Conservation (phyloP, 768 basidiomycete species). For the Trametes meyenii region DNA sequence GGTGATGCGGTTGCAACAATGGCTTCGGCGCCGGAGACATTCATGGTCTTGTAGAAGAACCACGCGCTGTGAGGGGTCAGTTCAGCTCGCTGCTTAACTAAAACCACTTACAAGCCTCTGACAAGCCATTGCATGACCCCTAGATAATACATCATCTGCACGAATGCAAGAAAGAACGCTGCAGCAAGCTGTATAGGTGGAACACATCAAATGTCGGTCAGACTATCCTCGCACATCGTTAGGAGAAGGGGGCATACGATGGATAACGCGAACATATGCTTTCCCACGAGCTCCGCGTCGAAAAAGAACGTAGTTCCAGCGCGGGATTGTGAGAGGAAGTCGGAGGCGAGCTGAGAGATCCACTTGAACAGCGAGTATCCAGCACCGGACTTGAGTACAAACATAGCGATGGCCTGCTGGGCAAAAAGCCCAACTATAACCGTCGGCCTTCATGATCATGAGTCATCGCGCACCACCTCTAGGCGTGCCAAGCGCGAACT, state of each 20-base stretch:
- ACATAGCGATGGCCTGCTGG: slow-evolving; percentile 85
- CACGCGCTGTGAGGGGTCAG: slow-evolving; percentile 58
- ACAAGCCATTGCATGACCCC: slow-evolving; percentile 96
- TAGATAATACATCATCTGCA: slow-evolving; percentile 89
- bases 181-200: slow-evolving; percentile 53
- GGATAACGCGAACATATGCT: slow-evolving; percentile 87
- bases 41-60: slow-evolving; percentile 92
- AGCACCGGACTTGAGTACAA: slow-evolving; percentile 83
- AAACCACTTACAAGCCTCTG: slow-evolving; percentile 65
- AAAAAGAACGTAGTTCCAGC: slow-evolving; percentile 86
- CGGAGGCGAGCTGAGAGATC: slow-evolving; percentile 78
- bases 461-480: background rate
- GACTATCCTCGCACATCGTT: background rate
- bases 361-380: slow-evolving; percentile 88
- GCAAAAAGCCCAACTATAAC: slow-evolving; percentile 86
- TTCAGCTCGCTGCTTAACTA: background rate
- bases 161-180: slow-evolving; percentile 92
- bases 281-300: slow-evolving; percentile 59
- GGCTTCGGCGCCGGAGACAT: slow-evolving; percentile 93
- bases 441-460: slow-evolving; percentile 59
- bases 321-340: slow-evolving; percentile 71
- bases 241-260: slow-evolving; percentile 47
- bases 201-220: background rate
- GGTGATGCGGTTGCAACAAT: slow-evolving; percentile 91
- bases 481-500: slow-evolving; percentile 25